Conservation (phyloP, 176 grass and related monocot genomes). For the Rhynchospora breviuscula region DNA sequence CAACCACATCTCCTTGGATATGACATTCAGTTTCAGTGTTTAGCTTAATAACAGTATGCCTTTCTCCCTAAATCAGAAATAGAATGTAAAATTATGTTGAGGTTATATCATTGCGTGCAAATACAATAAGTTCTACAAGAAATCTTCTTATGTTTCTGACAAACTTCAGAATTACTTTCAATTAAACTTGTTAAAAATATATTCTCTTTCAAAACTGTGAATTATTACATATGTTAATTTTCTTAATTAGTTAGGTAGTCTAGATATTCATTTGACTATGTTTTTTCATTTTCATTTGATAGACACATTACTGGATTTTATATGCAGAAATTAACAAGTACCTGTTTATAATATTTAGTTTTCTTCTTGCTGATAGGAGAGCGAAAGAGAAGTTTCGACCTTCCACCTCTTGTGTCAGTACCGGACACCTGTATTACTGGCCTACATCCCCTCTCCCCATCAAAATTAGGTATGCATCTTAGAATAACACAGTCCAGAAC, state of each 20-base stretch:
- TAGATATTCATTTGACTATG: no score
- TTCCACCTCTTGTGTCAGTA: slow-evolving; percentile 12
- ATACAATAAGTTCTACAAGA: background rate
- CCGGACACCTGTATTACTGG: slow-evolving; percentile 35
- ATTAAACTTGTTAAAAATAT: background rate
- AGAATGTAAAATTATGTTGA: background rate
- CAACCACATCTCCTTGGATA: slow-evolving; percentile 43
- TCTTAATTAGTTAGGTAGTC: no score
- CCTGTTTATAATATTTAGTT: slow-evolving; percentile 46
- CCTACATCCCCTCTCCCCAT: slow-evolving; percentile 38
- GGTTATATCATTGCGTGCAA: background rate
- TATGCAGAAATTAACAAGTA: background rate
- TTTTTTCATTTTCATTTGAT: background rate
- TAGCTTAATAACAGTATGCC: slow-evolving; percentile 22
- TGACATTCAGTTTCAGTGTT: slow-evolving; percentile 23
- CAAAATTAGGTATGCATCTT: slow-evolving; percentile 48
- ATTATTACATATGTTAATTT: no score
- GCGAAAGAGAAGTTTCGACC: slow-evolving; percentile 15
- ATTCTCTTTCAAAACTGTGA: background rate
- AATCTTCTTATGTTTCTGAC: background rate
- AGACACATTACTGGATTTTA: background rate
- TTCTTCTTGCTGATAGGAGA: slow-evolving; percentile 37
- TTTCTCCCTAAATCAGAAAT: slow-evolving; percentile 28
- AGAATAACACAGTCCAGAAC: slow-evolving; percentile 46
- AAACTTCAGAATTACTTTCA: background rate